phyloP scores from a whole-genome alignment of 208 protist genomes.

The Porcisia hertigi region DNA sequence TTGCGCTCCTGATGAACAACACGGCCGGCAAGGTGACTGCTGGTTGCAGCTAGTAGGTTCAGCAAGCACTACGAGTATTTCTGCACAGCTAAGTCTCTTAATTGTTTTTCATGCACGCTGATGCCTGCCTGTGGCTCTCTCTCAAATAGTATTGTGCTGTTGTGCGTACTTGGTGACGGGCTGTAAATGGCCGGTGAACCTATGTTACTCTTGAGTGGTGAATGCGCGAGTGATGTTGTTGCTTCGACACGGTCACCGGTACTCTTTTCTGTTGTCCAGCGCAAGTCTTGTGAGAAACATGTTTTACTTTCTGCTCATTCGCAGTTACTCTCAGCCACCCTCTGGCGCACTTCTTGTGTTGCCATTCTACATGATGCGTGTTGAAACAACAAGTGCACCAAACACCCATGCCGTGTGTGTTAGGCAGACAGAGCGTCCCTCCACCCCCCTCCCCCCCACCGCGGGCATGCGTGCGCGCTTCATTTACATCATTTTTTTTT shows the following conservation, averaged over 20 bases:
- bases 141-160: neutral
- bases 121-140: neutral
- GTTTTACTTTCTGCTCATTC: neutral
- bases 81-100: neutral
- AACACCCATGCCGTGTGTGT: neutral
- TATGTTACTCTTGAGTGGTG: neutral
- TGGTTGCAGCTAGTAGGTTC: conserved; percentile 1
- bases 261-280: neutral
- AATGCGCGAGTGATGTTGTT: neutral
- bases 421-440: neutral
- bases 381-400: neutral
- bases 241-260: neutral
- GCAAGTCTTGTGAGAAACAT: neutral
- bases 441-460: neutral
- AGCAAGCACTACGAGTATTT: neutral
- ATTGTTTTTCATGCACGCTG: neutral
- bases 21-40: conserved; percentile 68
- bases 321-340: neutral
- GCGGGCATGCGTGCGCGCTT: neutral
- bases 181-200: neutral
- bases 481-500: neutral
- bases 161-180: neutral
- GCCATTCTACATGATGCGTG: neutral
- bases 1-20: conserved; percentile 96
- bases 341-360: neutral